Percentiles rank a stretch among this genome's conserved stretches.
Evolutionary conservation across 2,329 filamentous ascomycete genomes (phyloP).

Genomic region (Westerdykella aurantiaca): DNA sequence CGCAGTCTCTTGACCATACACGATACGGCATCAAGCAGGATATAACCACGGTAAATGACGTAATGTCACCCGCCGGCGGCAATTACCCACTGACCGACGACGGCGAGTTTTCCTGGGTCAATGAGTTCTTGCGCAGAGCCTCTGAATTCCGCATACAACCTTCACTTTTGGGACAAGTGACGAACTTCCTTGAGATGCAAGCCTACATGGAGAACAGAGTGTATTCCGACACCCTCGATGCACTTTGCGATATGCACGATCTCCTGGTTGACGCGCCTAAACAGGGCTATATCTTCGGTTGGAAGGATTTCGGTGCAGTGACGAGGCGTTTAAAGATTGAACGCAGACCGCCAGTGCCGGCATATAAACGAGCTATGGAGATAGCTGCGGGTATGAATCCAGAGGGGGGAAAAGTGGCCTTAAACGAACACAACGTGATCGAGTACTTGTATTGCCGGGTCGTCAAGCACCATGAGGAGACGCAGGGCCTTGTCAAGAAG

Average conservation of each 20-base stretch:
- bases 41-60: slow-evolving; percentile 42
- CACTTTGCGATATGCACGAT: slow-evolving; percentile 40
- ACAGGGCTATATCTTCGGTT: slow-evolving; percentile 46
- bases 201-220: slow-evolving; percentile 48
- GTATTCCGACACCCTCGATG: slow-evolving; percentile 13
- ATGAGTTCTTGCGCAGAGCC: slow-evolving; percentile 48
- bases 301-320: slow-evolving; percentile 49
- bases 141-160: slow-evolving; percentile 55
- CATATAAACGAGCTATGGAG: slow-evolving; percentile 30
- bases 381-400: slow-evolving; percentile 5
- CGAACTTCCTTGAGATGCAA: slow-evolving; percentile 57
- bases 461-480: slow-evolving; percentile 38
- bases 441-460: slow-evolving; percentile 57
- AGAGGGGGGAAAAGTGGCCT: slow-evolving; percentile 6
- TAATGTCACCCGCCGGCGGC: slow-evolving; percentile 28
- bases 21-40: slow-evolving; percentile 50
- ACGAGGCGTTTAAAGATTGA: slow-evolving; percentile 27
- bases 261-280: slow-evolving; percentile 43
- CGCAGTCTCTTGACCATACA: slow-evolving; percentile 42
- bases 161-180: slow-evolving; percentile 58
- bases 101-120: slow-evolving; percentile 19
- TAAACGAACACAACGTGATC: slow-evolving; percentile 48
- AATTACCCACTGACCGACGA: not conserved
- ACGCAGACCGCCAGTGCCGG: slow-evolving; percentile 18
- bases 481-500: slow-evolving; percentile 21